Conservation (phyloP, 116 monocot genomes). For the Zostera marina region DNA sequence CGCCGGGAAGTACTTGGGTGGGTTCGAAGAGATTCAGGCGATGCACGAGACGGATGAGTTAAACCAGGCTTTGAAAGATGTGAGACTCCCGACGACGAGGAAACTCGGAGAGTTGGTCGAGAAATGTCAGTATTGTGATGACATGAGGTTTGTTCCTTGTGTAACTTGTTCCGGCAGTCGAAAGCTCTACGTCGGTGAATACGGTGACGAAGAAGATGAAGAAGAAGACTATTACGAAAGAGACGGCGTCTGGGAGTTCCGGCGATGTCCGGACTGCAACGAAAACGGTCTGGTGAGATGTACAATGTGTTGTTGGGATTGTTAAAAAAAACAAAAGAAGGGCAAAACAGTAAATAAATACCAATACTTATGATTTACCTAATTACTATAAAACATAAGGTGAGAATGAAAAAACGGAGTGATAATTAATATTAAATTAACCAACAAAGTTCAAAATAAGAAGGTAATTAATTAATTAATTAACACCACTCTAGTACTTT, state of each 20-base stretch:
- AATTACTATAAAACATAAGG: too few species aligned
- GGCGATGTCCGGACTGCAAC: slow-evolving; percentile 64
- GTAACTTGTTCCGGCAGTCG: slow-evolving; percentile 54
- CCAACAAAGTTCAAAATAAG: too few species aligned
- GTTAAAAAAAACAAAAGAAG: not conserved
- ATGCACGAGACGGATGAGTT: slow-evolving; percentile 61
- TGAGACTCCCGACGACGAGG: not conserved
- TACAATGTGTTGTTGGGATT: slow-evolving; percentile 39
- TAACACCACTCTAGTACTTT: too few species aligned
- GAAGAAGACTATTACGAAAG: slow-evolving; percentile 1
- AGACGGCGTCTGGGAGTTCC: slow-evolving; percentile 25
- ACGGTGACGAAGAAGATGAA: slow-evolving; percentile 5
- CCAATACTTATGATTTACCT: too few species aligned
- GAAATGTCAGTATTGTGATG: slow-evolving; percentile 39
- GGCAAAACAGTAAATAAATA: too few species aligned
- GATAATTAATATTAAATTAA: too few species aligned
- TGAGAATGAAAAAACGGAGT: too few species aligned
- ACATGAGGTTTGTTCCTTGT: slow-evolving; percentile 52
- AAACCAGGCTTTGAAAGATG: slow-evolving; percentile 21
- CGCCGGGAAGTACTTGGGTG: slow-evolving; percentile 35
- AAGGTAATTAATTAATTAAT: too few species aligned
- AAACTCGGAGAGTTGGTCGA: slow-evolving; percentile 1
- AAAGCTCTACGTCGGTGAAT: slow-evolving; percentile 37
- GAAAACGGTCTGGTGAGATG: slow-evolving; percentile 84
- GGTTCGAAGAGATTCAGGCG: slow-evolving; percentile 43